Evolutionary conservation across 768 basidiomycete species (phyloP), one percentile per base, ranked within the genome.

Genomic region (Tylopilus vinaceipallidus): DNA sequence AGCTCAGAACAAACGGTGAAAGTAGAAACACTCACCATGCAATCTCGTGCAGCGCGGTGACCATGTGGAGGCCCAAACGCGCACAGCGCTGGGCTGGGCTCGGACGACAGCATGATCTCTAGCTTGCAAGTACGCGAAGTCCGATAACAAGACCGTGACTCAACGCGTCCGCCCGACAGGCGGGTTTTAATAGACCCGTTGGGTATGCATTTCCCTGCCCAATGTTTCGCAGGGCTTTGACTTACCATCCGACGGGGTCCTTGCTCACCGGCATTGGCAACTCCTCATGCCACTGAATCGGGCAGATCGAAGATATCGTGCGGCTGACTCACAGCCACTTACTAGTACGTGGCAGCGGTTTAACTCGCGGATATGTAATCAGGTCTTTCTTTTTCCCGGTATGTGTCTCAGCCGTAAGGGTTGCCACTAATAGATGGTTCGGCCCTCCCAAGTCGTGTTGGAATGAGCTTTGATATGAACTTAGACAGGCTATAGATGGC

Each of bases 1-100:
- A n/a, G 7, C 6, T 13, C 17, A 13, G 13, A 24, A 52, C 20
- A 12, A 6, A 22, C 13, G n/a, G 19, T 23, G 17, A 17, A 32
- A 34, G 17, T 11, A 39, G 17, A 47, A 3, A 30, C 30, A 54
- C 61, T 52, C 41, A 64, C 62, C n/a, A 9, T 17, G 17, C 23
- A 34, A 40, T 49, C 51, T 24, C 20, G 57, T 32, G 6, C n/a
- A 43, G 20, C 20, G 22, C 27, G 9, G 6, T 7, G 34, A 12
- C 26, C 16, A 2, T 38, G 16, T 17, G 23, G 41, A 13, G 23
- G 19, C 16, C n/a, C n/a, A n/a, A n/a, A n/a, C n/a, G 17, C 19
- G 32, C n/a, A 44, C 27, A 24, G 3, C 26, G 26, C 43, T 3
- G 48, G 29, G 36, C 12, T 27, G 17, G 19, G 32, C 47, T 20